These are phyloP conservation scores for Lodderomyces orthopsilosis DNA, from an alignment of 1,139 yeast genomes.

Conservation along the genomic window DNA sequence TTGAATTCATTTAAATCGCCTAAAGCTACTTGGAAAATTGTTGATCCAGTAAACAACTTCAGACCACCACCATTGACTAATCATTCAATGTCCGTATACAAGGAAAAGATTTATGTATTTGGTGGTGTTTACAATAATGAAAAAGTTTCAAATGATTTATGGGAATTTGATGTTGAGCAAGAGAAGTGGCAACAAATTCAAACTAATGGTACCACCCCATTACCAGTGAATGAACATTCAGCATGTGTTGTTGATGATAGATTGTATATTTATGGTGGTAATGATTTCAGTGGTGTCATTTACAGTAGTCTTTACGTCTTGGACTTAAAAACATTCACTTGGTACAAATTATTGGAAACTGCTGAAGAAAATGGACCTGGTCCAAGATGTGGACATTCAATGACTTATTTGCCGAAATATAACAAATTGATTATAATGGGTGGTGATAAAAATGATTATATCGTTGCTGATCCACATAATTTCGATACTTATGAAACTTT, in stretches of 20 bases:
- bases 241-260: constrained; percentile 76
- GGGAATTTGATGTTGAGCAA: constrained; percentile 71
- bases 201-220: constrained; percentile 63
- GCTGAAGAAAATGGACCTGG: constrained; percentile 57
- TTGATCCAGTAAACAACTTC: constrained; percentile 52
- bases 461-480: constrained; percentile 33
- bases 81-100: constrained; percentile 82
- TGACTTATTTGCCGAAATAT: constrained; percentile 65
- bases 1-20: constrained; percentile 84
- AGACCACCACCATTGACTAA: constrained; percentile 92
- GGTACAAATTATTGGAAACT: constrained; percentile 60
- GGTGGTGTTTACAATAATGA: constrained; percentile 92
- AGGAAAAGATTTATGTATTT: constrained; percentile 74
- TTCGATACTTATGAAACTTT: constrained; percentile 50
- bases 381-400: constrained; percentile 91
- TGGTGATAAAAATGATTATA: constrained; percentile 74
- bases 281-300: constrained; percentile 71
- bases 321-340: constrained; percentile 66
- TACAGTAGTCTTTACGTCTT: constrained; percentile 71
- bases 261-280: constrained; percentile 89
- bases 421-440: constrained; percentile 85
- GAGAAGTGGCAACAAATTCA: constrained; percentile 63
- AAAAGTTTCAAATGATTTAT: constrained; percentile 71
- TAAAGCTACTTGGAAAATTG: constrained; percentile 78
- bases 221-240: constrained; percentile 91